Base-by-base conservation (phyloP, 2,329 filamentous ascomycete species). In the Neofusicoccum cordaticola region DNA sequence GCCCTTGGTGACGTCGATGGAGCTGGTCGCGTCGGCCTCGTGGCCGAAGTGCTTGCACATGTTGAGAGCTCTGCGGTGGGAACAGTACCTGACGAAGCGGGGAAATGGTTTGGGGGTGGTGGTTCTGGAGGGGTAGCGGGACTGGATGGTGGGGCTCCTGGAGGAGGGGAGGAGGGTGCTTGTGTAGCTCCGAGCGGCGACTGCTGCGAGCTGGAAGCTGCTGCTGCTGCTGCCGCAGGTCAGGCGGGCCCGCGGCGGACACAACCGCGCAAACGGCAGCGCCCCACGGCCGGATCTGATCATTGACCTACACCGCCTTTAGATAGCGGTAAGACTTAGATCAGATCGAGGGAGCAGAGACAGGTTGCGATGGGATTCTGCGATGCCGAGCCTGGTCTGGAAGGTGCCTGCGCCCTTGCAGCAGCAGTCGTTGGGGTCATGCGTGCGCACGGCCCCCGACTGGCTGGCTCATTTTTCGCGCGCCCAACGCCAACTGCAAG, bases 1-100 rank as follows among this genome's bases (percentile, higher is more conserved):
- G 68, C 86, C 88, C 70, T 85, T 84, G 61, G 84, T 79, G 70
- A 90, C 82, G 74, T 88, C 83, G 68, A 85, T 81, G 71, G 83
- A 85, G 70, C 84, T 81, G 68, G 81, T 82, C 63, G 83, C 82
- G 67, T 86, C 84, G 56, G 78, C 44, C 68, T 85, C 86, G 56
- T 60, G 56, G 31, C 31, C 42, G 71, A 82, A 82, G 67, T 85
- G 81, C 76, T 85, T 86, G 79, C 90, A 91, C 88, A 93, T 94
- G 78, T 81, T 84, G 56, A 60, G 56, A 22, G 56, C 31, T 81
- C 89, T 85, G 80, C 88, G 86, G 78, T 90, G 90, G 62, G 91
- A 94, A 79, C 91, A 95, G 77, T 89, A 79, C 75, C 89, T 69
- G 65, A 73, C 70, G 35, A 71, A 66, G 53, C 52, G 61, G 45